Evolutionary conservation across 2,329 filamentous ascomycete species (phyloP), one percentile per base, ranked within the genome.

Genomic region (Cryphonectria naterciae): DNA sequence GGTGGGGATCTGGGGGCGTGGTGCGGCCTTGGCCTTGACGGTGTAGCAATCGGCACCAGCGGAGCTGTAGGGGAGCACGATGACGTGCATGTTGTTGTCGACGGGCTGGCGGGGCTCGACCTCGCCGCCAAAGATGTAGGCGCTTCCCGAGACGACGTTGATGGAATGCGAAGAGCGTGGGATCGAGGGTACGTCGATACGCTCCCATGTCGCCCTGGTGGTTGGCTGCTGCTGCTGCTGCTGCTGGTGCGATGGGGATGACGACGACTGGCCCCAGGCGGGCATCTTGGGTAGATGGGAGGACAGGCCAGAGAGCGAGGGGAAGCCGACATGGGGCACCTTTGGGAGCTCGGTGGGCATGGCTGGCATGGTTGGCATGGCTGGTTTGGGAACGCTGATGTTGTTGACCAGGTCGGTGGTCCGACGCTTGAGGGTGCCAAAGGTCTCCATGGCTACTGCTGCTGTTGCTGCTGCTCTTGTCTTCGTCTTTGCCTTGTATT

Each of bases 121-220:
- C 79, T 96, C 93, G 74, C 93, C 94, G 72, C 94, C 93, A 77
- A 94, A 97, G 76, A 97, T 75, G 76, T 84, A 85, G 61, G 87
- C 85, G n/a, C 83, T 85, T 19, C 85, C 82, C 62, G 82, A 83
- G 32, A 91, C 80, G 56, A 91, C 83, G 60, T 92, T 86, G 75
- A 94, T 79, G 3, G 88, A 87, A 77, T 96, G 93, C 0, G 93
- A 94, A 1, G 93, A 95, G 68, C 93, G 90, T 54, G 89, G 88
- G 10, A 94, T 84, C 0, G 83, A 74, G 3, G 87, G 85, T 46
- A 87, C 77, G 56, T 84, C 78, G 75, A 91, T 83, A 75, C 85
- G 86, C 76, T 89, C 84, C 89, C 89, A 91, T 66, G 88, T 89
- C 49, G 85, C 89, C 74, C 85, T 87, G 75, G 88, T 82, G 61